Percentiles rank a stretch among this genome's conserved stretches.
Conservation (phyloP, 805 yeast genomes). For the Kregervanrija fluxuum region DNA sequence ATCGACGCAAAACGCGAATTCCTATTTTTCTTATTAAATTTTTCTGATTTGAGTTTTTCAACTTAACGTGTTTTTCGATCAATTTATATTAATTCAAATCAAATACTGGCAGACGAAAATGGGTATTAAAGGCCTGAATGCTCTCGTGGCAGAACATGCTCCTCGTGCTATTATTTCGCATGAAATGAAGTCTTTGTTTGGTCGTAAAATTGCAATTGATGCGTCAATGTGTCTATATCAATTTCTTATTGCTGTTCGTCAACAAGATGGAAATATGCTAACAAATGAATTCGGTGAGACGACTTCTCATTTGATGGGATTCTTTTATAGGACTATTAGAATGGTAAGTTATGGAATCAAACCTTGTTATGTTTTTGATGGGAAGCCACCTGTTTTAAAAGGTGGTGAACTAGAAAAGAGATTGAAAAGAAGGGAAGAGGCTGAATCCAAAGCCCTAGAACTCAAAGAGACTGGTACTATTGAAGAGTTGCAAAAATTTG, state of each 20-base stretch:
- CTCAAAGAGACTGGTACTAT: slow-evolving; percentile 74
- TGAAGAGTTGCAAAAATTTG: slow-evolving; percentile 68
- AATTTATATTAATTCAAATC: no score
- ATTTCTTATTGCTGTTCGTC: slow-evolving; percentile 92
- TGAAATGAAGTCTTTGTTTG: slow-evolving; percentile 81
- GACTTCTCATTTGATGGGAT: slow-evolving; percentile 90
- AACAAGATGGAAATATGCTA: slow-evolving; percentile 91
- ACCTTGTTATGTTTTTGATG: slow-evolving; percentile 96
- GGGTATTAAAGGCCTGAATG: slow-evolving; percentile 65
- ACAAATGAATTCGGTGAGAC: slow-evolving; percentile 88
- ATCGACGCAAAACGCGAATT: no score
- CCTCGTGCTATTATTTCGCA: slow-evolving; percentile 70
- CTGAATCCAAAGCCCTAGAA: slow-evolving; percentile 65
- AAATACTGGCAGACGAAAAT: slow-evolving; percentile 10
- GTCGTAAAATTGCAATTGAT: slow-evolving; percentile 95
- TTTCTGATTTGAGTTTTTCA: no score
- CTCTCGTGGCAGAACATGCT: slow-evolving; percentile 82
- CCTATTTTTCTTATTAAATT: no score
- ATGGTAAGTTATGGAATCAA: slow-evolving; percentile 90
- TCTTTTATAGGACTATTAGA: slow-evolving; percentile 87
- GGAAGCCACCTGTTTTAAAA: slow-evolving; percentile 92
- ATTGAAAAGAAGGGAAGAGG: slow-evolving; percentile 71
- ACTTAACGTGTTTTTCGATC: no score
- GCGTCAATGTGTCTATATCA: slow-evolving; percentile 97
- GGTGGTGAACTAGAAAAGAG: slow-evolving; percentile 91